Percentiles rank a stretch among this genome's conserved stretches.
phyloP scores from a whole-genome alignment of 2,329 filamentous ascomycete species.

The Sporothrix pallida region DNA sequence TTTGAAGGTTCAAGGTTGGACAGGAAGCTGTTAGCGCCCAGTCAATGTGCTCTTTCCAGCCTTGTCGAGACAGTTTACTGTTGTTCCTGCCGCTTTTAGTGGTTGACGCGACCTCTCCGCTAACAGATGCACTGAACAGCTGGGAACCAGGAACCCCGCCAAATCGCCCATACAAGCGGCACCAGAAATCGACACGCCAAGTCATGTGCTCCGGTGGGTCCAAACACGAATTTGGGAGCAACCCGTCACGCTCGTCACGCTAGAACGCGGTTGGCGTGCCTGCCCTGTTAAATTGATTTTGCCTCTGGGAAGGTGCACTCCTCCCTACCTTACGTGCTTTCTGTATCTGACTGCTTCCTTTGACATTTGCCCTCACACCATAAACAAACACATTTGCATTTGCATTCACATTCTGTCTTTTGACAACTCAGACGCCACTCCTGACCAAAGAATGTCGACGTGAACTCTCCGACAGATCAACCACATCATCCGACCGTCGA shows the following conservation, averaged over 20 bases:
- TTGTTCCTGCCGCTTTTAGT: neutral
- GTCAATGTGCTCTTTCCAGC: neutral
- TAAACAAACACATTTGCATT: neutral
- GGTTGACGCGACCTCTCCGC: neutral
- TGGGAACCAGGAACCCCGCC: neutral
- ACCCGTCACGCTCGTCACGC: slow-evolving; percentile 43
- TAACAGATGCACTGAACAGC: neutral
- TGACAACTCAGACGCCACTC: neutral
- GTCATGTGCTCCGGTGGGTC: slow-evolving; percentile 36
- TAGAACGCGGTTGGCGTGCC: slow-evolving; percentile 41
- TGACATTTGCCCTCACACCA: neutral
- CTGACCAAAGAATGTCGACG: neutral
- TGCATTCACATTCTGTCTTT: neutral
- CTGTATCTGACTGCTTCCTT: neutral
- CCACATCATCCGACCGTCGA: neutral
- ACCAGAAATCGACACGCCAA: slow-evolving; percentile 33
- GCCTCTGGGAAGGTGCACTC: neutral
- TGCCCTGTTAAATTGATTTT: slow-evolving; percentile 37
- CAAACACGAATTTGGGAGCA: slow-evolving; percentile 39
- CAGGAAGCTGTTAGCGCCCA: neutral
- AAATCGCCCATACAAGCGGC: neutral
- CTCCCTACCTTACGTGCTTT: neutral
- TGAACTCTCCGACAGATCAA: neutral
- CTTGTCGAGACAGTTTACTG: too few relatives aligned
- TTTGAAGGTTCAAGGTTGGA: neutral